These are phyloP conservation scores for Chamaecyparis obtusa DNA, from an alignment of 75 land plant genomes.

Conservation along the genomic window DNA sequence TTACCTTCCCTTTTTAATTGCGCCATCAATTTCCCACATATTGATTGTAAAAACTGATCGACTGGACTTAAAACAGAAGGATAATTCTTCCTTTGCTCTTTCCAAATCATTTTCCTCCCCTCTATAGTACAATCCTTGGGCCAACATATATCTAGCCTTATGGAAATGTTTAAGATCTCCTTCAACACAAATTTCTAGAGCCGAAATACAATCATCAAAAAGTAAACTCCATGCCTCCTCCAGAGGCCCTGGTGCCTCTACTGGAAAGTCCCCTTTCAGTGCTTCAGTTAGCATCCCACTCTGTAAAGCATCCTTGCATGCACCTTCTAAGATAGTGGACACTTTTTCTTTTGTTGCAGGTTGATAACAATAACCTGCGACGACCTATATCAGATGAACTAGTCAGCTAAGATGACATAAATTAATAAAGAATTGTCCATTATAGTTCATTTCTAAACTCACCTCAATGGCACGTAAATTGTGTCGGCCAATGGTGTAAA, in stretches of 20 bases:
- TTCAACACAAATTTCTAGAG: constrained; percentile 77
- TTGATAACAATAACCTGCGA: constrained; percentile 48
- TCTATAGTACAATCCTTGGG: constrained; percentile 69
- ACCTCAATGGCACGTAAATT: constrained; percentile 64
- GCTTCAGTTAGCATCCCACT: not conserved
- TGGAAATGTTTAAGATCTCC: constrained; percentile 99
- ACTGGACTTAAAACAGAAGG: constrained; percentile 95
- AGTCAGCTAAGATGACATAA: not conserved
- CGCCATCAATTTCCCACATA: constrained; percentile 99
- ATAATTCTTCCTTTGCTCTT: constrained; percentile 93
- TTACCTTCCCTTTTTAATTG: constrained; percentile 71
- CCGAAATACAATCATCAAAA: constrained; percentile 81
- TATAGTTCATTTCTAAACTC: not conserved
- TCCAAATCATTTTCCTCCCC: constrained; percentile 70
- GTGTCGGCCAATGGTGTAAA: constrained; percentile 46
- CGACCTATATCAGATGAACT: constrained; percentile 36
- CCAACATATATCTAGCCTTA: constrained; percentile 87
- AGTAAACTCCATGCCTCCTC: constrained; percentile 68
- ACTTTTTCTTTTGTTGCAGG: constrained; percentile 45
- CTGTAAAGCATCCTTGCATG: constrained; percentile 17
- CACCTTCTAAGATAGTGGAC: constrained; percentile 19
- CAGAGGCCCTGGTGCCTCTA: constrained; percentile 20
- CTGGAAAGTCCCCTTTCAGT: constrained; percentile 7
- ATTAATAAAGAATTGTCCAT: constrained; percentile 5
- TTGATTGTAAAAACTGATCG: constrained; percentile 92